These are phyloP conservation scores for Chaetomiaceae sp. DNA, from an alignment of 2,329 filamentous ascomycete species.

Conservation along the genomic window DNA sequence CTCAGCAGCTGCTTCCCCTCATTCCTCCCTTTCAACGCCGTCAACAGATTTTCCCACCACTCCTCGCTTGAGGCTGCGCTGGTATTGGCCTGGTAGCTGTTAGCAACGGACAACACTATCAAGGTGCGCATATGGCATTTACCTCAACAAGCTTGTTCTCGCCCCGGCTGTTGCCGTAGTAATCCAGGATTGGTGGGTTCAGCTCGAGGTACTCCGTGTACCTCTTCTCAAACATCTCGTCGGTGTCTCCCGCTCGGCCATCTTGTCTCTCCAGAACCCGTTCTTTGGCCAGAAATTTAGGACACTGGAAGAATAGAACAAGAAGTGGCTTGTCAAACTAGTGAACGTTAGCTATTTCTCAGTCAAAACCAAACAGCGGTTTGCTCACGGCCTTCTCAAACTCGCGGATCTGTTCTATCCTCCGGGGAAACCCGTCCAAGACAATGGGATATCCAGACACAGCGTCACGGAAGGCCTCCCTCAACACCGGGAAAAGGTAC, in stretches of 20 bases:
- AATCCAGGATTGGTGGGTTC: slow-evolving; percentile 3
- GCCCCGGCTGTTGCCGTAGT: neutral
- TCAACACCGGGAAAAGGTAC: neutral
- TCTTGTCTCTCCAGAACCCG: neutral
- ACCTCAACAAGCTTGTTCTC: slow-evolving; percentile 7
- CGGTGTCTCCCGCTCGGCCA: neutral
- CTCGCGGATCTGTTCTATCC: neutral
- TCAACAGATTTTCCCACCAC: neutral
- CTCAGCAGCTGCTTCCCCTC: neutral
- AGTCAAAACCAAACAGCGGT: neutral
- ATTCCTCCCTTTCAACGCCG: neutral
- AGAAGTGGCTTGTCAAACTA: slow-evolving; percentile 3
- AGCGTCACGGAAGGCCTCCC: neutral
- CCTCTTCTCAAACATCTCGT: slow-evolving; percentile 6
- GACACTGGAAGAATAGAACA: slow-evolving; percentile 7
- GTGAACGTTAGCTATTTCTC: neutral
- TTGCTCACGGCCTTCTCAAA: slow-evolving; percentile 5
- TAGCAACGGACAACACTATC: neutral
- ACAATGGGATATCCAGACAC: neutral
- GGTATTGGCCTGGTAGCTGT: neutral
- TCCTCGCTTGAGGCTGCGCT: neutral
- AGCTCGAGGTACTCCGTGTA: slow-evolving; percentile 1
- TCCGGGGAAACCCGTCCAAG: slow-evolving; percentile 14
- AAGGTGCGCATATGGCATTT: neutral
- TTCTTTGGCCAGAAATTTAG: neutral